phyloP scores from a whole-genome alignment of 2,329 filamentous ascomycete species.

The Sporothrix brasiliensis region DNA sequence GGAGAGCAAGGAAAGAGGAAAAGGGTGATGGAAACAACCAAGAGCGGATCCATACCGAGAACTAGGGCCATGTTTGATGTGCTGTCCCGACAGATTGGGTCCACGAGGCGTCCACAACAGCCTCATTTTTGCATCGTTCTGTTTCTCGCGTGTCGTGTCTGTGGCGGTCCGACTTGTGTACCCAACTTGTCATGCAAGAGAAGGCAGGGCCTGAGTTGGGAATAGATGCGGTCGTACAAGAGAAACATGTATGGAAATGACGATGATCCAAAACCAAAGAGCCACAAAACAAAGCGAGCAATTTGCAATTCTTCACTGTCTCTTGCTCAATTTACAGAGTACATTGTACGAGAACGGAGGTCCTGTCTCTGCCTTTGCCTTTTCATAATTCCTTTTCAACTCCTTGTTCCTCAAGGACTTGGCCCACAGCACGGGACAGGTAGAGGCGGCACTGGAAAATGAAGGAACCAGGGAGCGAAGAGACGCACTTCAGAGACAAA shows the following conservation, averaged over 20 bases:
- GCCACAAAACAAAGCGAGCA: neutral
- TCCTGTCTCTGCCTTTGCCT: neutral
- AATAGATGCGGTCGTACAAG: neutral
- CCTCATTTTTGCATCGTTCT: neutral
- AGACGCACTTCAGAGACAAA: neutral
- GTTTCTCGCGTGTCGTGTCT: neutral
- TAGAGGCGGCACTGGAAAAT: neutral
- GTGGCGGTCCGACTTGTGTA: neutral
- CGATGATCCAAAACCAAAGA: neutral
- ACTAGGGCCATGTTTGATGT: constrained; percentile 17
- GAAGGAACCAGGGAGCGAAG: neutral
- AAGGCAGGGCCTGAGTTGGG: neutral
- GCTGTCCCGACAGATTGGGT: constrained; percentile 32
- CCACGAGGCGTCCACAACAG: constrained; percentile 15
- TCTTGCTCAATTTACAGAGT: neutral
- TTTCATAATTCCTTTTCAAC: neutral
- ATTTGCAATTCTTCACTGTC: neutral
- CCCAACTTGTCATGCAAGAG: constrained; percentile 10
- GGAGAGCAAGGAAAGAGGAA: neutral
- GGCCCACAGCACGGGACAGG: neutral
- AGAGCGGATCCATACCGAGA: no score
- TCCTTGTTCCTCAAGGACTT: constrained; percentile 6
- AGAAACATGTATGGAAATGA: neutral
- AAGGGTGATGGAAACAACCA: neutral
- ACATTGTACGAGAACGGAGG: no score